Percentiles rank a stretch among this genome's conserved stretches.
These are phyloP conservation scores for Symbiodinium pilosum DNA, from an alignment of 73 alveolate species.

Conservation along the genomic window DNA sequence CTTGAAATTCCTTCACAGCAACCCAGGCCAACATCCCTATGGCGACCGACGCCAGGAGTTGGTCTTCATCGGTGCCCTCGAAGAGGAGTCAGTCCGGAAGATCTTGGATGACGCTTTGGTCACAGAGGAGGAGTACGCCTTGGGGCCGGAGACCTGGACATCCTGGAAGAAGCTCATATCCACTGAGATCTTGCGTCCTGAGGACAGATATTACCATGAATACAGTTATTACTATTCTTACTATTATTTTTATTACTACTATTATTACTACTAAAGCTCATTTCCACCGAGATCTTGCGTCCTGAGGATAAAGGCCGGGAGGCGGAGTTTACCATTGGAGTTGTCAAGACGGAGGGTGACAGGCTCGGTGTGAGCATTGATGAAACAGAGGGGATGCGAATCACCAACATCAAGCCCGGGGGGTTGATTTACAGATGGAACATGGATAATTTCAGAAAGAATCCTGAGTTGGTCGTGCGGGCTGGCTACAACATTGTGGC, in stretches of 20 bases:
- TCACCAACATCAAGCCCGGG: not conserved
- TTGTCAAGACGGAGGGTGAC: not conserved
- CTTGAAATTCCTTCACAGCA: too few species aligned
- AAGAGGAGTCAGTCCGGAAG: not conserved
- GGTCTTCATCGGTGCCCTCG: constrained; percentile 21
- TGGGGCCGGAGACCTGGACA: not conserved
- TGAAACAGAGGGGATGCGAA: not conserved
- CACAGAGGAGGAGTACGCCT: not conserved
- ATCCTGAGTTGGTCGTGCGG: not conserved
- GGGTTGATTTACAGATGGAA: not conserved
- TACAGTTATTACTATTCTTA: too few species aligned
- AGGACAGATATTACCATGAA: too few species aligned
- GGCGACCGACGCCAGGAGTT: not conserved
- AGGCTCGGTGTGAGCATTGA: not conserved
- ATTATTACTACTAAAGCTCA: too few species aligned
- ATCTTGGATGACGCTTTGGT: not conserved
- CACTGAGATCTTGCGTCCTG: not conserved
- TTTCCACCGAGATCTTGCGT: not conserved
- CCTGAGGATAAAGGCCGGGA: not conserved
- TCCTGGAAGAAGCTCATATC: not conserved
- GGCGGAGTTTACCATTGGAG: not conserved
- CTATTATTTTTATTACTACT: too few species aligned
- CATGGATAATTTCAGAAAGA: not conserved
- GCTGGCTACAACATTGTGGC: constrained; percentile 3
- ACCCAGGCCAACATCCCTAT: too few species aligned